Evolutionary conservation across 805 yeast genomes (phyloP).

Genomic region (Metschnikowia matae): DNA sequence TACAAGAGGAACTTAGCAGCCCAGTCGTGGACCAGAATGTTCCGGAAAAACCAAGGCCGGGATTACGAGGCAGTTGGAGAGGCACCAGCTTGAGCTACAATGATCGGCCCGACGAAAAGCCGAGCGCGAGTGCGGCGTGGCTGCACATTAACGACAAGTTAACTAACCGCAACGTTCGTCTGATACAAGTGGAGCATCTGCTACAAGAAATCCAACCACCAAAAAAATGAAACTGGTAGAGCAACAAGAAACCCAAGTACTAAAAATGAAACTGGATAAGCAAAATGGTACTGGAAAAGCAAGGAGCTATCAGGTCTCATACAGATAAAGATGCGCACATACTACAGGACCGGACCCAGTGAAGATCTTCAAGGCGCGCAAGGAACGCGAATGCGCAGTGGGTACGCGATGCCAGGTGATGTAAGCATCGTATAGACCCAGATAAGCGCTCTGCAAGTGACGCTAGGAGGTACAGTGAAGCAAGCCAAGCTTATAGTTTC

Average conservation of each 20-base stretch:
- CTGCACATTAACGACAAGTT: too few relatives aligned
- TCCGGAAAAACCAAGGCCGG: background rate
- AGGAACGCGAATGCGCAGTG: background rate
- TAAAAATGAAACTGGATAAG: too few relatives aligned
- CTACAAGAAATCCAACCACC: too few relatives aligned
- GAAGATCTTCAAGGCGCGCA: background rate
- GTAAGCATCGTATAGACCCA: background rate
- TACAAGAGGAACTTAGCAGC: constrained; percentile 7
- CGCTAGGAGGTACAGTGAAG: background rate
- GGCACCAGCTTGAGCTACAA: too few relatives aligned
- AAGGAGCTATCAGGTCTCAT: too few relatives aligned
- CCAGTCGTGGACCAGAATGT: constrained; percentile 10
- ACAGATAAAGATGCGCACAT: too few relatives aligned
- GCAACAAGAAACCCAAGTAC: too few relatives aligned
- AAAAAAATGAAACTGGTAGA: too few relatives aligned
- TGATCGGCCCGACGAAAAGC: background rate
- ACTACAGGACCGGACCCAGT: background rate
- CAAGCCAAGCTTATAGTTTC: background rate
- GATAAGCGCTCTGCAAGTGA: background rate
- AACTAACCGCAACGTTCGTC: too few relatives aligned
- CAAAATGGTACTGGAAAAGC: too few relatives aligned
- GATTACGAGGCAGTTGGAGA: constrained; percentile 10
- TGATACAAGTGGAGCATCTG: too few relatives aligned
- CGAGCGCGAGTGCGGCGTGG: too few relatives aligned
- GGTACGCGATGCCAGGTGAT: background rate